phyloP scores from a whole-genome alignment of 768 basidiomycete genomes.

The Myochromella boudieri region DNA sequence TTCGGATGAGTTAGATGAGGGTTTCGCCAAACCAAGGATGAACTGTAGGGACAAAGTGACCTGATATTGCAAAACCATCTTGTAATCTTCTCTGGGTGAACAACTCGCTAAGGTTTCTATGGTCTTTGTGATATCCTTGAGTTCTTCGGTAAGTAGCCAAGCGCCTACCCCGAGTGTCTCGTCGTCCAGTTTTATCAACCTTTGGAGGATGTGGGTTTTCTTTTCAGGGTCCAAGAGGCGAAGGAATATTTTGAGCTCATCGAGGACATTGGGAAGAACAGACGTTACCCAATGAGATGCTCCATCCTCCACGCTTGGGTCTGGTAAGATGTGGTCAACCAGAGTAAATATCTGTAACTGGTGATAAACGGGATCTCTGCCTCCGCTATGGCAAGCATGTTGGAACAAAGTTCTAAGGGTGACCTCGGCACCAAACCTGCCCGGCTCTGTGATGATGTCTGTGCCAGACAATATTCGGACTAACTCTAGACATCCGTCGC shows the following conservation, averaged over 20 bases:
- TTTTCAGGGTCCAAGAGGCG: slow-evolving; percentile 54
- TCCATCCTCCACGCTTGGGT: slow-evolving; percentile 26
- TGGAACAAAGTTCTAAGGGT: slow-evolving; percentile 60
- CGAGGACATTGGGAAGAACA: slow-evolving; percentile 57
- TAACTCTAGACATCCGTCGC: slow-evolving; percentile 52
- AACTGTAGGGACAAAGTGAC: slow-evolving; percentile 50
- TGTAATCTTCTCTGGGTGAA: slow-evolving; percentile 30
- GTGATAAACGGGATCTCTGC: slow-evolving; percentile 58
- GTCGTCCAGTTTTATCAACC: slow-evolving; percentile 57
- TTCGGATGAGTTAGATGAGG: slow-evolving; percentile 34
- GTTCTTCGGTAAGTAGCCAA: slow-evolving; percentile 68
- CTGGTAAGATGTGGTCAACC: slow-evolving; percentile 57
- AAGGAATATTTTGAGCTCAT: slow-evolving; percentile 57
- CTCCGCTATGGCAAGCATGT: slow-evolving; percentile 35
- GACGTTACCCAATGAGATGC: slow-evolving; percentile 47
- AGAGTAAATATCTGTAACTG: slow-evolving; percentile 56
- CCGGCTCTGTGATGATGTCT: slow-evolving; percentile 29
- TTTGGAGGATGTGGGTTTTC: slow-evolving; percentile 50
- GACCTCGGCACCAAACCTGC: slow-evolving; percentile 44
- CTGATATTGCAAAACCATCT: slow-evolving; percentile 44
- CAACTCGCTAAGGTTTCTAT: slow-evolving; percentile 35
- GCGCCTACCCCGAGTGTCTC: slow-evolving; percentile 59
- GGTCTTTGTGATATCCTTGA: slow-evolving; percentile 46
- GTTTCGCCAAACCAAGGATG: slow-evolving; percentile 41
- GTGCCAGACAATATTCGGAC: slow-evolving; percentile 40